These are phyloP conservation scores for Apophysomyces elegans DNA, from an alignment of 371 early-diverging fungal genomes.

Conservation along the genomic window DNA sequence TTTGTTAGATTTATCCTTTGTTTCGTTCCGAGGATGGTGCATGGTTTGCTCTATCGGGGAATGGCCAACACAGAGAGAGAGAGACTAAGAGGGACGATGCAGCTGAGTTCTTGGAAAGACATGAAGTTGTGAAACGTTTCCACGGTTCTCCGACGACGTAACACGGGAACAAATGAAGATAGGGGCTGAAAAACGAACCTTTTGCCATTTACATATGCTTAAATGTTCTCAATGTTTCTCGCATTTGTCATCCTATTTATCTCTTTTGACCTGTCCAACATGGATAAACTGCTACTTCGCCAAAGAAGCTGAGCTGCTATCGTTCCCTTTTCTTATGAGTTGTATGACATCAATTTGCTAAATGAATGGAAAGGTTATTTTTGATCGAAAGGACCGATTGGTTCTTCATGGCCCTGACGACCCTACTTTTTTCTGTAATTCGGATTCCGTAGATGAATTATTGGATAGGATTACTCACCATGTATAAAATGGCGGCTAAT, in stretches of 20 bases:
- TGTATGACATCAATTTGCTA: background rate
- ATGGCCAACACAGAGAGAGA: too few species aligned
- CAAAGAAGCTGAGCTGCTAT: too few species aligned
- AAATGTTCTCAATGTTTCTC: too few species aligned
- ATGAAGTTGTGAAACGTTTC: background rate
- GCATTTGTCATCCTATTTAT: too few species aligned
- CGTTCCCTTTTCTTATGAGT: too few species aligned
- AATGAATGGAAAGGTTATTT: background rate
- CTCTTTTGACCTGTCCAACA: too few species aligned
- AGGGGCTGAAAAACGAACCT: background rate
- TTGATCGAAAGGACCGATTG: background rate
- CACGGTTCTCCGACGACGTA: background rate
- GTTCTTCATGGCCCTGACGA: background rate
- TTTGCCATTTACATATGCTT: too few species aligned
- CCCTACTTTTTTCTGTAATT: slow-evolving; percentile 5
- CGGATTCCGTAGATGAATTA: background rate
- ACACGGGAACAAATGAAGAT: background rate
- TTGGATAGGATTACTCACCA: slow-evolving; percentile 4
- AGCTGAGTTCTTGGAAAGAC: slow-evolving; percentile 1
- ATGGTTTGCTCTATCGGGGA: too few species aligned
- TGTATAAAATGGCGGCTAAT: background rate
- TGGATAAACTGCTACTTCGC: too few species aligned
- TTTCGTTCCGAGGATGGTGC: too few species aligned
- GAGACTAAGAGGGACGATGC: background rate
- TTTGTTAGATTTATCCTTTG: too few species aligned